Percentiles rank a stretch among this genome's conserved stretches.
These are phyloP conservation scores for Saksenaea vasiformis DNA, from an alignment of 371 early-diverging fungal species.

Conservation along the genomic window DNA sequence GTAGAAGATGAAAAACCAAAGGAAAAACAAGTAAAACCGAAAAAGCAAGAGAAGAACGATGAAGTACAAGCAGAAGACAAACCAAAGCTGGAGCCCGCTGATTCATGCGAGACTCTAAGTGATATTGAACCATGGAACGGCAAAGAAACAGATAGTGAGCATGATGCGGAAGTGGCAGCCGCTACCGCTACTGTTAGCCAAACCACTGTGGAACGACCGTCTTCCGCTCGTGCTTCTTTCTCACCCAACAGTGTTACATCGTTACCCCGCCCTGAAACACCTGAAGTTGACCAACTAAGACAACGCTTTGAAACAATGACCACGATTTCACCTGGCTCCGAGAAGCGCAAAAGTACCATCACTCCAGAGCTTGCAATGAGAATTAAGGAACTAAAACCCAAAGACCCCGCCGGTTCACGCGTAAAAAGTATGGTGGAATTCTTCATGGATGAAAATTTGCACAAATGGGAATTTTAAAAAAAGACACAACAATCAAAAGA, in stretches of 20 bases:
- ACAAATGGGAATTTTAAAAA: constrained; percentile 46
- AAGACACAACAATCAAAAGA: not conserved
- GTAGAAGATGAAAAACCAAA: not conserved
- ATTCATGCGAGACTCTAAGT: constrained; percentile 2
- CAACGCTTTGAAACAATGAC: constrained; percentile 34
- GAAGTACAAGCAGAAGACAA: not conserved
- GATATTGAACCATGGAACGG: constrained; percentile 12
- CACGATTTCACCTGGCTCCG: constrained; percentile 14
- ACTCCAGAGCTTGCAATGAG: constrained; percentile 27
- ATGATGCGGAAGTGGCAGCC: constrained; percentile 48
- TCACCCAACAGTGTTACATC: constrained; percentile 32
- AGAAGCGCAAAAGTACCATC: constrained; percentile 4
- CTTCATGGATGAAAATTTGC: constrained; percentile 49
- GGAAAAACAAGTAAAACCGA: constrained; percentile 1
- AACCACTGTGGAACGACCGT: constrained; percentile 9
- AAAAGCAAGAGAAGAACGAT: not conserved
- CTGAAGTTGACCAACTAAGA: constrained; percentile 39
- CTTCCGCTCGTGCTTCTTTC: constrained; percentile 17
- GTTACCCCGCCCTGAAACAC: constrained; percentile 40
- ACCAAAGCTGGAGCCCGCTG: not conserved
- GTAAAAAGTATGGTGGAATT: constrained; percentile 49
- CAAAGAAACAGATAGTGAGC: constrained; percentile 29
- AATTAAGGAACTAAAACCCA: constrained; percentile 42
- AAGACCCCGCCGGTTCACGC: constrained; percentile 32
- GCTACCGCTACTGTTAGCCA: constrained; percentile 1